Evolutionary conservation across 2,329 filamentous ascomycete species (phyloP).

Genomic region (Colletotrichum spaethianum): DNA sequence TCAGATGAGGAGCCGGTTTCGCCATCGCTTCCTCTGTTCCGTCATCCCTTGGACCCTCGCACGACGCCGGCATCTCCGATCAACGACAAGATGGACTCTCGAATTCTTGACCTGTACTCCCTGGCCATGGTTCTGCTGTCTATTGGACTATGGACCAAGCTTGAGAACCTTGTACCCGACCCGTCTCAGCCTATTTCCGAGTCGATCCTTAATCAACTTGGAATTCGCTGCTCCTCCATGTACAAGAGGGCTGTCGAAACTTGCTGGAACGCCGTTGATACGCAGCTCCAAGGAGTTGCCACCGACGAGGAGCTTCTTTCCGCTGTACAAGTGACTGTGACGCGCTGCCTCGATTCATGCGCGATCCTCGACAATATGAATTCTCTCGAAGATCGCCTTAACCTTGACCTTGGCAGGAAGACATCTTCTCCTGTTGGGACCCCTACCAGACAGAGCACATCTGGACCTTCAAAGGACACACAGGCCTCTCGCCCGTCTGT

Average conservation of each 20-base stretch:
- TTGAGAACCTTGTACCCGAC: slow-evolving; percentile 67
- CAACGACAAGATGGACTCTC: slow-evolving; percentile 65
- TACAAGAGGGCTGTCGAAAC: slow-evolving; percentile 83
- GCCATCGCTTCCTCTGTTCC: slow-evolving; percentile 63
- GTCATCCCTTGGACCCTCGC: slow-evolving; percentile 76
- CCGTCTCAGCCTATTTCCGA: slow-evolving; percentile 68
- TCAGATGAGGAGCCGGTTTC: slow-evolving; percentile 50
- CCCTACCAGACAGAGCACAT: slow-evolving; percentile 22
- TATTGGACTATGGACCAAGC: slow-evolving; percentile 81
- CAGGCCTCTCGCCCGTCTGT: slow-evolving; percentile 29
- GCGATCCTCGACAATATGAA: slow-evolving; percentile 73
- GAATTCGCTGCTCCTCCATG: slow-evolving; percentile 78
- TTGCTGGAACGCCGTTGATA: slow-evolving; percentile 80
- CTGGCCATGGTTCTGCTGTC: slow-evolving; percentile 81
- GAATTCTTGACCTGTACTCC: slow-evolving; percentile 78
- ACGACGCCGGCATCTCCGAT: slow-evolving; percentile 64
- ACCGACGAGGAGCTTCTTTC: slow-evolving; percentile 67
- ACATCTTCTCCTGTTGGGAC: slow-evolving; percentile 8
- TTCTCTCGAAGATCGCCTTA: slow-evolving; percentile 67
- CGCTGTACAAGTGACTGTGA: slow-evolving; percentile 67
- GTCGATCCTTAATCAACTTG: slow-evolving; percentile 73
- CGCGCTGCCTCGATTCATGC: slow-evolving; percentile 73
- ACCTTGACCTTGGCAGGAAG: slow-evolving; percentile 59
- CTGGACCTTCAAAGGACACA: slow-evolving; percentile 31
- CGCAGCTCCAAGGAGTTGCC: slow-evolving; percentile 64